A percentile compares a stretch with the other conserved stretches of the same genome.
Evolutionary conservation across 2,329 filamentous ascomycete genomes (phyloP).

Genomic region (Cladosporium sp.): DNA sequence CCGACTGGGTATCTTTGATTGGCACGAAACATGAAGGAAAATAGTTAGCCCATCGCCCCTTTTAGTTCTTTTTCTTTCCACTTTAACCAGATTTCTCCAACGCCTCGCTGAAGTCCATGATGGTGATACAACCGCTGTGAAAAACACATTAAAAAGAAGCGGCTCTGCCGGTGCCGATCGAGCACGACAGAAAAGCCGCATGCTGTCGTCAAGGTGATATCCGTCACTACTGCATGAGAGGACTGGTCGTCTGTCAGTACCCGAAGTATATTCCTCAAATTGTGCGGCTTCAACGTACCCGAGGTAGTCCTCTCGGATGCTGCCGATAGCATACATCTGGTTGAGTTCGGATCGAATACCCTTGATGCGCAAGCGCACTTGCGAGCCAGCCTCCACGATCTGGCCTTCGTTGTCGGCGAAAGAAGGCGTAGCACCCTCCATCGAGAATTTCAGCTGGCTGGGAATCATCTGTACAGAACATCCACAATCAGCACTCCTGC

Average conservation of each 20-base stretch:
- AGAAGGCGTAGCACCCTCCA: conserved; percentile 92
- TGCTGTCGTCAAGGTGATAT: not conserved
- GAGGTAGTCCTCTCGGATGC: conserved; percentile 71
- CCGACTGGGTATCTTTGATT: conserved; percentile 11
- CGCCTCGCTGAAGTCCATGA: conserved; percentile 10
- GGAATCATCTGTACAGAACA: conserved; percentile 71
- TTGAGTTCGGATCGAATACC: conserved; percentile 90
- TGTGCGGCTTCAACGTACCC: conserved; percentile 23
- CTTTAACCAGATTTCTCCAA: conserved; percentile 8
- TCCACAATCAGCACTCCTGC: not conserved
- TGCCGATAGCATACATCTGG: conserved; percentile 94
- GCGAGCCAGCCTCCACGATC: conserved; percentile 88
- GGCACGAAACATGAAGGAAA: not conserved
- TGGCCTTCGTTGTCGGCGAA: conserved; percentile 95
- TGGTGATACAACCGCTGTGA: conserved; percentile 8
- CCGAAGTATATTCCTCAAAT: not conserved
- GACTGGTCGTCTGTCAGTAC: not conserved
- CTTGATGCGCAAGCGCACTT: conserved; percentile 89
- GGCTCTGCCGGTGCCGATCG: not conserved
- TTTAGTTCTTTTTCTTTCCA: not conserved
- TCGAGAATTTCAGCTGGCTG: conserved; percentile 86
- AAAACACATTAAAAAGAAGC: conserved; percentile 1
- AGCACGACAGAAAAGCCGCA: not conserved
- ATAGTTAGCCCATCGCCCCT: not conserved
- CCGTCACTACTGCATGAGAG: conserved; percentile 5